A percentile compares a stretch with the other conserved stretches of the same genome.
These are phyloP conservation scores for Candida michaelii DNA, from an alignment of 805 yeast species.

Conservation along the genomic window DNA sequence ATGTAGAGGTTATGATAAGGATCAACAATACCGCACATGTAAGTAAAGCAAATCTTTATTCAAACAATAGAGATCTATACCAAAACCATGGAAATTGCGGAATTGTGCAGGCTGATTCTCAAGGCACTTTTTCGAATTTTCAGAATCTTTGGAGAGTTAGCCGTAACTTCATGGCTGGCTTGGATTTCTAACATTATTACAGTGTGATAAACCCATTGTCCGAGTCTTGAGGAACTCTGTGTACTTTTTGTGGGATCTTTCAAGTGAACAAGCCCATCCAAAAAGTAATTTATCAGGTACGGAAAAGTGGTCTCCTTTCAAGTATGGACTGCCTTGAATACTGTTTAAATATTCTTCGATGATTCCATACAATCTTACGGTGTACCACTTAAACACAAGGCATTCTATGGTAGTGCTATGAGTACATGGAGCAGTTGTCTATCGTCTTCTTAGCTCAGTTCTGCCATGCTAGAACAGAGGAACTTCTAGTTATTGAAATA, in stretches of 20 bases:
- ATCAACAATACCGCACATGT: too few species aligned
- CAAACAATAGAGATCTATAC: neutral
- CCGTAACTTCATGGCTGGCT: conserved; percentile 24
- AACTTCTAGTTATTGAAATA: too few species aligned
- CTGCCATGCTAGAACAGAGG: too few species aligned
- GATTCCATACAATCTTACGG: conserved; percentile 54
- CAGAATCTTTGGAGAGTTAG: conserved; percentile 10
- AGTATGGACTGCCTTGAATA: conserved; percentile 40
- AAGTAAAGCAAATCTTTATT: too few species aligned
- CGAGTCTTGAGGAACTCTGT: conserved; percentile 39
- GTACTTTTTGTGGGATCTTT: too few species aligned
- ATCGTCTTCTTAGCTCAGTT: too few species aligned
- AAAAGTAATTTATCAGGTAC: conserved; percentile 56
- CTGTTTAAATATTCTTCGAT: conserved; percentile 49
- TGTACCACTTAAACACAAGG: too few species aligned
- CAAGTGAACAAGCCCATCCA: conserved; percentile 41
- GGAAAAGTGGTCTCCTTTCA: conserved; percentile 59
- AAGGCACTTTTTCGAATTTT: too few species aligned
- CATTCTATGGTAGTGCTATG: too few species aligned
- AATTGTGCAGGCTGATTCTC: neutral
- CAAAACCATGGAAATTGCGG: too few species aligned
- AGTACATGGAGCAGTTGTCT: too few species aligned
- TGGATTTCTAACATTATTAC: conserved; percentile 31
- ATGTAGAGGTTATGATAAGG: too few species aligned
- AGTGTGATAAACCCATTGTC: conserved; percentile 41